phyloP scores from a whole-genome alignment of 306 rosid species.

The apple (Malus domestica) region DNA sequence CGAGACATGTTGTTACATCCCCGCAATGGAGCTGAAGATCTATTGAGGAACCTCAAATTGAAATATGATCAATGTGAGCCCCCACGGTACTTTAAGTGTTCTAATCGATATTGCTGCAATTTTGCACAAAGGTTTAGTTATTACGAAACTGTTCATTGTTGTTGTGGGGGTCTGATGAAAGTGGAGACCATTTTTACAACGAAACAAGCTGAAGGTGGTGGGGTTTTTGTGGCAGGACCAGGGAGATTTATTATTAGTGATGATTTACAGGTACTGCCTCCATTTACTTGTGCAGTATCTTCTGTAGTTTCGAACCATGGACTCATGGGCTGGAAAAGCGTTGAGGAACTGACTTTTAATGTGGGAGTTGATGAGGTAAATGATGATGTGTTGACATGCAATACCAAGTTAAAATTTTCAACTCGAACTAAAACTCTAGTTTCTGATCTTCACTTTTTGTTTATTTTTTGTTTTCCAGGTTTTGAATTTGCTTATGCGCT shows the following conservation, averaged over 20 bases:
- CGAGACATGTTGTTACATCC: background rate
- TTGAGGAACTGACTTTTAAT: background rate
- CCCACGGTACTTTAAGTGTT: background rate
- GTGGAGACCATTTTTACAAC: background rate
- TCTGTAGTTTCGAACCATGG: background rate
- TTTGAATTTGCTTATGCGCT: no score
- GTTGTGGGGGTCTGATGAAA: background rate
- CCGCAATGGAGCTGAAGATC: no score
- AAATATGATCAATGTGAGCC: background rate
- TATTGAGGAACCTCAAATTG: background rate
- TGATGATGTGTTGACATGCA: background rate
- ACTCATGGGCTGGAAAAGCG: background rate
- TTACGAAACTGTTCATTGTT: background rate
- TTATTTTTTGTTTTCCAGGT: no score
- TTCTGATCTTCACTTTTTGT: no score
- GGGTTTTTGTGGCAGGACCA: background rate
- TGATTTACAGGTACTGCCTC: background rate
- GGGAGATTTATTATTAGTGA: background rate
- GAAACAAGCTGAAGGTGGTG: background rate
- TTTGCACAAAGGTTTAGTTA: background rate
- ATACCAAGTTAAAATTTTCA: background rate
- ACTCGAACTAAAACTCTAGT: no score
- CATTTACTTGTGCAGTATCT: background rate
- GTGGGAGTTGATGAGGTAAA: background rate
- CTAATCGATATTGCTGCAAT: rapidly evolving